Conservation (phyloP, 2,329 filamentous ascomycete species). For the Fusarium nisikadoi region DNA sequence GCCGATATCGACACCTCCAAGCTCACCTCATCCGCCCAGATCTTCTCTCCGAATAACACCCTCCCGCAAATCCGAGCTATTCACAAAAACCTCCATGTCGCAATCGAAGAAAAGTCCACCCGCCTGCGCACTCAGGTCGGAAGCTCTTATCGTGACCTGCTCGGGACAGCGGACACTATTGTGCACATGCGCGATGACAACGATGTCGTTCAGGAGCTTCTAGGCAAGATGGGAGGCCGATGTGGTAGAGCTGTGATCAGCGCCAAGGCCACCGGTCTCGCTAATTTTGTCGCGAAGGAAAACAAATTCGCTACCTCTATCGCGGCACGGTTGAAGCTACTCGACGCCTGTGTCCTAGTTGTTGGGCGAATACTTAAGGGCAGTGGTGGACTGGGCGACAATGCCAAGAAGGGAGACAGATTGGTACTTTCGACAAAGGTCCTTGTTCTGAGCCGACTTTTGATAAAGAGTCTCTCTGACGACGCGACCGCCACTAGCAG, state of each 20-base stretch:
- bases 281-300: slow-evolving; percentile 53
- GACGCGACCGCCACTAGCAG: slow-evolving; percentile 48
- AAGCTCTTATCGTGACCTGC: slow-evolving; percentile 83
- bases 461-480: slow-evolving; percentile 78
- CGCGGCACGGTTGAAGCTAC: slow-evolving; percentile 59
- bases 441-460: slow-evolving; percentile 77
- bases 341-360: slow-evolving; percentile 63
- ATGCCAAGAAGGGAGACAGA: slow-evolving; percentile 57
- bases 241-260: slow-evolving; percentile 80
- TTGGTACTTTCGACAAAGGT: slow-evolving; percentile 74
- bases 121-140: slow-evolving; percentile 73
- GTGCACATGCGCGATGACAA: slow-evolving; percentile 87
- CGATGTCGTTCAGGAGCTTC: slow-evolving; percentile 74
- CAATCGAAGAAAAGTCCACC: slow-evolving; percentile 70
- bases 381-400: slow-evolving; percentile 46
- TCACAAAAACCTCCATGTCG: slow-evolving; percentile 67
- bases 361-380: slow-evolving; percentile 61
- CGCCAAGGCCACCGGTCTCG: slow-evolving; percentile 69
- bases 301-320: slow-evolving; percentile 44
- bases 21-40: slow-evolving; percentile 61
- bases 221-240: slow-evolving; percentile 77
- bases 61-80: slow-evolving; percentile 72
- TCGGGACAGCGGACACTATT: slow-evolving; percentile 94
- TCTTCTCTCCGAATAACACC: slow-evolving; percentile 66
- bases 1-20: slow-evolving; percentile 58